Conservation (phyloP, 2,329 filamentous ascomycete genomes). For the Nannizzia gypsea region DNA sequence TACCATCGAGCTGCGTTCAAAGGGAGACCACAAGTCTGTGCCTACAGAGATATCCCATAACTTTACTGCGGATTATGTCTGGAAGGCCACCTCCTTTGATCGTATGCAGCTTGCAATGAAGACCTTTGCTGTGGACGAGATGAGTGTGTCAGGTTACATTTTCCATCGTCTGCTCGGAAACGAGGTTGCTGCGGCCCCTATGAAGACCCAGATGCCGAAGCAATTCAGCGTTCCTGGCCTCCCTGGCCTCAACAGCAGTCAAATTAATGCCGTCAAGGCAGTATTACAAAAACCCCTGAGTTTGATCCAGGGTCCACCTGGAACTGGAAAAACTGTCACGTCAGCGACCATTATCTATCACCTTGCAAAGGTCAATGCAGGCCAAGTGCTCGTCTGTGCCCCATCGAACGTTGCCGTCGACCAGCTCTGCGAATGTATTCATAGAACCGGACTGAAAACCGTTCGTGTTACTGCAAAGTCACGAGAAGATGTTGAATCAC, state of each 20-base stretch:
- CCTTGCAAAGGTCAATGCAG: constrained; percentile 84
- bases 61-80: constrained; percentile 97
- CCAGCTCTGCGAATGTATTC: constrained; percentile 93
- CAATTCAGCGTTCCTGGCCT: constrained; percentile 93
- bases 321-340: constrained; percentile 96
- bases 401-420: constrained; percentile 98
- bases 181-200: constrained; percentile 83
- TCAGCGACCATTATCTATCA: constrained; percentile 99
- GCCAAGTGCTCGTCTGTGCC: constrained; percentile 89
- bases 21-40: constrained; percentile 89
- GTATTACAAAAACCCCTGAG: constrained; percentile 88
- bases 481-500: constrained; percentile 96
- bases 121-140: constrained; percentile 93
- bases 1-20: constrained; percentile 83
- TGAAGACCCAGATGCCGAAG: constrained; percentile 91
- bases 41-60: constrained; percentile 95
- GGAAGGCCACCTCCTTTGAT: constrained; percentile 98
- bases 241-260: constrained; percentile 87
- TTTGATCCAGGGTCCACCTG: constrained; percentile 90
- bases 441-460: constrained; percentile 87
- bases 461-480: constrained; percentile 98
- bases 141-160: constrained; percentile 97
- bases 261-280: constrained; percentile 91
- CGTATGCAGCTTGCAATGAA: constrained; percentile 99
- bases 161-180: constrained; percentile 95